Evolutionary conservation across 148 eudicot species (phyloP).

Genomic region (Rhododendron mucronatum): DNA sequence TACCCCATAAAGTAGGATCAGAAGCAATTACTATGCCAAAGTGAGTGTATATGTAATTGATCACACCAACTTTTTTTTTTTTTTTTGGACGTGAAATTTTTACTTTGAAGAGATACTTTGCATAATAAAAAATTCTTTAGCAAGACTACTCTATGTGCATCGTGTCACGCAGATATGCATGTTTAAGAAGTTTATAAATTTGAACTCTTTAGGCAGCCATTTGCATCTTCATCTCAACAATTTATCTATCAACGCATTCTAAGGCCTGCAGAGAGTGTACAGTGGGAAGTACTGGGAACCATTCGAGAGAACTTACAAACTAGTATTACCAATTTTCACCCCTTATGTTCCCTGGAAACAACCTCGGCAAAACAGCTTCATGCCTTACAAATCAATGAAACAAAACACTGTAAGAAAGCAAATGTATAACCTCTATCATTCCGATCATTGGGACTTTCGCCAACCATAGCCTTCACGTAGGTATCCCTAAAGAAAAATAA

Average conservation of each 20-base stretch:
- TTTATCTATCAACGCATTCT: not conserved
- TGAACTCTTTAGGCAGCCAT: not conserved
- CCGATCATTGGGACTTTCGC: slow-evolving; percentile 94
- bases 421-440: slow-evolving; percentile 83
- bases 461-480: slow-evolving; percentile 79
- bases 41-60: not conserved
- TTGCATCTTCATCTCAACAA: not conserved
- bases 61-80: not conserved
- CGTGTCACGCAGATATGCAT: not conserved
- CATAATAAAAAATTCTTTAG: not conserved
- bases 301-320: not conserved
- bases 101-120: not conserved
- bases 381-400: not conserved
- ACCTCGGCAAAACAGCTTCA: not conserved
- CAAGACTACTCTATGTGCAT: not conserved
- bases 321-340: not conserved
- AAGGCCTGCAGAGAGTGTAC: not conserved
- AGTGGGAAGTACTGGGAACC: not conserved
- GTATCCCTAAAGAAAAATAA: slow-evolving; percentile 64
- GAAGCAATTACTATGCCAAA: not conserved
- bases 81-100: not conserved
- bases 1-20: not conserved
- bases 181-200: too few relatives aligned
- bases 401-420: slow-evolving; percentile 4
- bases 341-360: not conserved